These are phyloP conservation scores for Ceraceosorus bombacis DNA, from an alignment of 1,284 basidiomycete genomes.

Conservation along the genomic window DNA sequence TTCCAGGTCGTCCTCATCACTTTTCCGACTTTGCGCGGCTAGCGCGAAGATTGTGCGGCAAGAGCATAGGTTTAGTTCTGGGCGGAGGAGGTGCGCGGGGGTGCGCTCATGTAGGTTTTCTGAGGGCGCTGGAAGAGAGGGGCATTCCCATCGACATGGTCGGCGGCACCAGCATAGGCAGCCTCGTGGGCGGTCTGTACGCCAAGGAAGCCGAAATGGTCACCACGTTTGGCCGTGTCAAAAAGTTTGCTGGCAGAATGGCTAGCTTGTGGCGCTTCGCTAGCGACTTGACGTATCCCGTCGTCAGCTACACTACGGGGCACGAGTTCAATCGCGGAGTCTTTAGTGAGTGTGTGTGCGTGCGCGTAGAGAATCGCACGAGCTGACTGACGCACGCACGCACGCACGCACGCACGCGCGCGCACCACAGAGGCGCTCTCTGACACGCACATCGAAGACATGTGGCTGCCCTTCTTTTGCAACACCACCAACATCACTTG, in stretches of 20 bases:
- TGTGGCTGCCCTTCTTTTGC: slow-evolving; percentile 98
- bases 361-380: slow-evolving; percentile 18
- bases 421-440: slow-evolving; percentile 62
- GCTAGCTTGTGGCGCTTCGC: slow-evolving; percentile 87
- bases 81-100: slow-evolving; percentile 94
- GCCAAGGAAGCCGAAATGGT: slow-evolving; percentile 86
- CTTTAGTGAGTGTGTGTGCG: slow-evolving; percentile 5
- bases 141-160: slow-evolving; percentile 84
- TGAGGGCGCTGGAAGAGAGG: slow-evolving; percentile 82
- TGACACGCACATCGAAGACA: slow-evolving; percentile 91
- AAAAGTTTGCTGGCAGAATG: slow-evolving; percentile 84
- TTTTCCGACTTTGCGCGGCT: slow-evolving; percentile 87
- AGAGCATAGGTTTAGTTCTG: slow-evolving; percentile 84
- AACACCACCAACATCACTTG: slow-evolving; percentile 98
- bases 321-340: slow-evolving; percentile 45
- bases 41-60: slow-evolving; percentile 82
- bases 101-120: slow-evolving; percentile 81
- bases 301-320: slow-evolving; percentile 95
- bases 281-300: slow-evolving; percentile 91
- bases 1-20: slow-evolving; percentile 57
- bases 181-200: slow-evolving; percentile 88
- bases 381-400: slow-evolving; percentile 60
- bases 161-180: slow-evolving; percentile 76
- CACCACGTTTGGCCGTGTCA: slow-evolving; percentile 75
- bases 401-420: slow-evolving; percentile 49